Base-by-base conservation (phyloP, 2,329 filamentous ascomycete species). In the Elsinoe australis region DNA sequence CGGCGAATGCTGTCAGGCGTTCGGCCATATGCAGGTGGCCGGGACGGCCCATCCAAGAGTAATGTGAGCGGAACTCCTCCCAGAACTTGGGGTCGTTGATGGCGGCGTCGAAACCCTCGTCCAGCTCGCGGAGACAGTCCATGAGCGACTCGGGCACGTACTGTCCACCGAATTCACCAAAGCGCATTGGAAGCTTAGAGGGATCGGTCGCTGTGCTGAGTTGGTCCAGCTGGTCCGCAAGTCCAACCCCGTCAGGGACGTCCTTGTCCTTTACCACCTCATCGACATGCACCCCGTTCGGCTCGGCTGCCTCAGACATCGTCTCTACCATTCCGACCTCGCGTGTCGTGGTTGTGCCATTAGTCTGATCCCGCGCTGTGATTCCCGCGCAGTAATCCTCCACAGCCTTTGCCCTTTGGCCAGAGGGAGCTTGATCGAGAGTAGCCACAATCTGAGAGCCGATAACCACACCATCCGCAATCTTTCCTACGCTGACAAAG, bases 101-200 rank as follows among this genome's bases (percentile, higher is more conserved):
- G 52, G 92, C 88, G 58, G 83, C 72, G 59, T 92, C 83, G 74
- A 98, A 98, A 26, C 90, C 92, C 21, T 80, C 79, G 68, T 98
- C 90, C 4, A 98, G 78, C 68, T 98, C 80, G 0, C 82, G 82
- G 51, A 98, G 72, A 63, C 90, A 96, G 70, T 96, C 90, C 90
- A 98, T 96, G 52, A 98, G 76, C 15, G 88, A 92, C 67, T 98
- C 92, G 1, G 92, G 92, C 2, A 98, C 92, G 62, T 95, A 98
- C 67, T 96, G 90, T 12, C 92, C 92, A 59, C 92, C 92, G 55
- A 94, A 98, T 64, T 95, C 85, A 56, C 92, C 92, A 60, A 98
- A 96, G 45, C 88, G 82, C 54, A 87, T 80, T 9, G 89, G 87
- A 45, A 92, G 80, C 58, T 83, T 80, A 33, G 65, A 58, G 5